phyloP scores from a whole-genome alignment of 306 rosid species.

The Cicer yamashitae region DNA sequence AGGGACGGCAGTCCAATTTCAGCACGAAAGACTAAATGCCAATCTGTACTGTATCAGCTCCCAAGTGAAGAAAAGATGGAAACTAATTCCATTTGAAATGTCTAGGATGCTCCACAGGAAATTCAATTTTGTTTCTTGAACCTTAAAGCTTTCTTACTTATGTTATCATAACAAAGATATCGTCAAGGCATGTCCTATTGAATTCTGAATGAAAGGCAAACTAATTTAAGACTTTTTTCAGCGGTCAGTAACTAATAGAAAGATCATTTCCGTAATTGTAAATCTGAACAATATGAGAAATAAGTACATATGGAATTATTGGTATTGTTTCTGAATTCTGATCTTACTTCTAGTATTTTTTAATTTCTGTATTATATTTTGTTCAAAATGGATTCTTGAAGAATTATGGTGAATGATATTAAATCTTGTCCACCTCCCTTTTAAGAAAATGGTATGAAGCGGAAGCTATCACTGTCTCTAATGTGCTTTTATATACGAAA shows the following conservation, averaged over 20 bases:
- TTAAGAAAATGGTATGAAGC: conserved; percentile 1
- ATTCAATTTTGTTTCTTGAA: not conserved
- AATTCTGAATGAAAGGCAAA: no score
- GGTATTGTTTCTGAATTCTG: not conserved
- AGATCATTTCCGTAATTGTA: no score
- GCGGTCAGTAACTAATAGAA: no score
- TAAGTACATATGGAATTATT: not conserved
- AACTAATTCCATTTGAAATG: not conserved
- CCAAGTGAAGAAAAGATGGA: not conserved
- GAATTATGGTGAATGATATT: not conserved
- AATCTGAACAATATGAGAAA: no score
- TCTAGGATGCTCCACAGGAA: conserved; percentile 1
- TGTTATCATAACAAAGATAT: no score
- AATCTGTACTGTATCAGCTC: not conserved
- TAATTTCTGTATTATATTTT: not conserved
- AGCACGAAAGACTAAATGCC: not conserved
- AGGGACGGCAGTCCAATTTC: not conserved
- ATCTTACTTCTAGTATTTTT: not conserved
- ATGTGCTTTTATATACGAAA: conserved; percentile 4
- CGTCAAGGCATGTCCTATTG: no score
- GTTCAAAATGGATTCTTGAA: not conserved
- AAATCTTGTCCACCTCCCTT: not conserved
- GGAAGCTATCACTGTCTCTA: not conserved
- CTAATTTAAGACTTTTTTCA: no score
- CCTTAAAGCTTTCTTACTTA: not conserved